phyloP scores from a whole-genome alignment of 257 asterid genomes.

The Penstemon barbatus region DNA sequence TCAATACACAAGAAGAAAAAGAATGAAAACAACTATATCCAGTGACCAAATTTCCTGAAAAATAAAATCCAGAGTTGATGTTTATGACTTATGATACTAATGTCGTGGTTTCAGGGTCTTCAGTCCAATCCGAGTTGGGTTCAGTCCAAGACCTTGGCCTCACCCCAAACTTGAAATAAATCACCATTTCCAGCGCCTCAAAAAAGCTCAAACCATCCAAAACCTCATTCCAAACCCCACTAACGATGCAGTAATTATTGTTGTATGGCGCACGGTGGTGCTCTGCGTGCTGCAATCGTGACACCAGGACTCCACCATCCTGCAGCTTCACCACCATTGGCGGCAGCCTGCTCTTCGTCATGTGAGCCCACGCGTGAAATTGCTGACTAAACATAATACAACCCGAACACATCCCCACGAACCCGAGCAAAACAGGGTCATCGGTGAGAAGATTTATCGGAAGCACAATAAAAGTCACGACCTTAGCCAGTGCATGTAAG shows the following conservation, averaged over 20 bases:
- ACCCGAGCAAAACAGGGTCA: constrained; percentile 49
- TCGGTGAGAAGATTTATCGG: constrained; percentile 44
- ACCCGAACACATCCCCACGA: constrained; percentile 59
- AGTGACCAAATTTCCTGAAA: too few species aligned
- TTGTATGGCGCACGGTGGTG: constrained; percentile 55
- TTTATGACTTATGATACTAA: neutral
- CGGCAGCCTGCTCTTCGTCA: constrained; percentile 48
- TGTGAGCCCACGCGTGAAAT: constrained; percentile 63
- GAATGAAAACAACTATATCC: too few species aligned
- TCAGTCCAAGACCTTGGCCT: constrained; percentile 56
- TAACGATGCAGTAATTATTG: constrained; percentile 55
- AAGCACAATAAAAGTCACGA: constrained; percentile 49
- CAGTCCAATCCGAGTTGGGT: constrained; percentile 46
- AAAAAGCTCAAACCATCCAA: constrained; percentile 52
- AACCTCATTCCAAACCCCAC: constrained; percentile 64
- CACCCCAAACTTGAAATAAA: constrained; percentile 49
- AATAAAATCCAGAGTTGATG: too few species aligned
- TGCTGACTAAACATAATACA: constrained; percentile 71
- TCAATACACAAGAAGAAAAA: too few species aligned
- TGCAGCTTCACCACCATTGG: constrained; percentile 48
- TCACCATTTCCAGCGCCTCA: constrained; percentile 45
- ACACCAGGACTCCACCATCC: constrained; percentile 46
- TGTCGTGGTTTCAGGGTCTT: constrained; percentile 28
- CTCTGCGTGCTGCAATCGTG: constrained; percentile 44
- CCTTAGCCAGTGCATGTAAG: constrained; percentile 54